Conservation (phyloP, 257 asterid species). For the Nicotiana paniculata region DNA sequence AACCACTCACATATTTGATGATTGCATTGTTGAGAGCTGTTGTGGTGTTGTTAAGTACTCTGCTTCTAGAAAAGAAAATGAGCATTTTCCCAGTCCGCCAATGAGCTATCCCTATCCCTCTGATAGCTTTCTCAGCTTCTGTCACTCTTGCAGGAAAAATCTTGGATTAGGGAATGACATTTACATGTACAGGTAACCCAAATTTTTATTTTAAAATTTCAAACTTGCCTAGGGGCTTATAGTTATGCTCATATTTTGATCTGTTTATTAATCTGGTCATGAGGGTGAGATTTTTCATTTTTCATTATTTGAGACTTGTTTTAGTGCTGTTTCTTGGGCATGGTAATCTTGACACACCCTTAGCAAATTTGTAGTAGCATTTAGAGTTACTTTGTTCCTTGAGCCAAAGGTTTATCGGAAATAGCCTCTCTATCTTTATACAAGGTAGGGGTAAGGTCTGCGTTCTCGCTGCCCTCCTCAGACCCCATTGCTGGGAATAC, state of each 20-base stretch:
- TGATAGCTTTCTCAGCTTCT: slow-evolving; percentile 65
- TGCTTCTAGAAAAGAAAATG: slow-evolving; percentile 28
- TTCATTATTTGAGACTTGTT: not conserved
- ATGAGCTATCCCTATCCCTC: slow-evolving; percentile 61
- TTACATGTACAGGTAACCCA: slow-evolving; percentile 74
- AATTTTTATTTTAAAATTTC: not conserved
- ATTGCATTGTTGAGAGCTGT: slow-evolving; percentile 78
- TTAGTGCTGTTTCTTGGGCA: not conserved
- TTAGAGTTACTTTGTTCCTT: too few relatives aligned
- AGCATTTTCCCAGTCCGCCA: slow-evolving; percentile 7
- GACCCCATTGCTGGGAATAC: too few relatives aligned
- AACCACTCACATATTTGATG: slow-evolving; percentile 79
- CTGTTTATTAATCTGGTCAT: not conserved
- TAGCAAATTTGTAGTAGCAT: not conserved
- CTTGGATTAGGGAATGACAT: slow-evolving; percentile 71
- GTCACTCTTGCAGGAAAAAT: slow-evolving; percentile 63
- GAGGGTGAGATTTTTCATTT: not conserved
- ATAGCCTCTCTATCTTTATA: too few relatives aligned
- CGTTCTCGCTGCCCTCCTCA: too few relatives aligned
- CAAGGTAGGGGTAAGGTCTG: too few relatives aligned
- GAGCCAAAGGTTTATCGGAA: too few relatives aligned
- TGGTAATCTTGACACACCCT: not conserved
- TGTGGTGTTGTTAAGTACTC: slow-evolving; percentile 46
- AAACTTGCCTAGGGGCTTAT: not conserved
- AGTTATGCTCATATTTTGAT: not conserved